These are phyloP conservation scores for Thozetella sp. DNA, from an alignment of 495 filamentous ascomycete genomes.

Conservation along the genomic window DNA sequence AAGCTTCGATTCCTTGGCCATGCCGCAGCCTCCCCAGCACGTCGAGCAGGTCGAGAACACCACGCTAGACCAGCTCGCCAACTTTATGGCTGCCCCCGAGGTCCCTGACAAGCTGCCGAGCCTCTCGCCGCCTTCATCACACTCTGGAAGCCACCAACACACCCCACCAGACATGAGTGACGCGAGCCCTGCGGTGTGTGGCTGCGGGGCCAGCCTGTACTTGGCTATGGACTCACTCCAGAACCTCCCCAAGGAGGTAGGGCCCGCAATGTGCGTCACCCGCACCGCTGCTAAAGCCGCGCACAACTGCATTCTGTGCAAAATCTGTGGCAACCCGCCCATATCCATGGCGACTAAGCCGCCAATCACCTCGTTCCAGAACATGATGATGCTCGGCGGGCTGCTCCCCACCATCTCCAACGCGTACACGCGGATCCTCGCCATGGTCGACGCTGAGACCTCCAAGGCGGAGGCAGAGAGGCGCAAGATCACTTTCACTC, in stretches of 20 bases:
- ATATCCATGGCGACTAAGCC: constrained; percentile 14
- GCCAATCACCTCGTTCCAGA: constrained; percentile 53
- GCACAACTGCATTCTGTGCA: constrained; percentile 60
- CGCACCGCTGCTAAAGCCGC: constrained; percentile 59
- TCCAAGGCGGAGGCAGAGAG: constrained; percentile 32
- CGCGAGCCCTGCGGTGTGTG: constrained; percentile 19
- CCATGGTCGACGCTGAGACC: constrained; percentile 44
- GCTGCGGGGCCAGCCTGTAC: constrained; percentile 41
- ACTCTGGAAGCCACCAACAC: constrained; percentile 2
- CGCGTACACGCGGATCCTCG: constrained; percentile 51
- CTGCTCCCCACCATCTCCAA: constrained; percentile 64
- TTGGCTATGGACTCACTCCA: constrained; percentile 47
- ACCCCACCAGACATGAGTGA: not conserved
- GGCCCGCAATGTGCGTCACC: constrained; percentile 51
- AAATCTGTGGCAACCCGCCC: constrained; percentile 51
- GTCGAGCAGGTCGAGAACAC: not conserved
- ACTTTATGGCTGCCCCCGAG: constrained; percentile 4
- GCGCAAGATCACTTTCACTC: constrained; percentile 40
- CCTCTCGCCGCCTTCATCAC: constrained; percentile 16
- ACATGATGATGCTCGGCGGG: constrained; percentile 67
- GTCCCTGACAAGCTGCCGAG: constrained; percentile 11
- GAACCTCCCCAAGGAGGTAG: constrained; percentile 38
- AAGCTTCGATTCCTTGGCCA: constrained; percentile 9
- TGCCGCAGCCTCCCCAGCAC: constrained; percentile 15
- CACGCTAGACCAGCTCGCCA: not conserved